Base-by-base conservation (phyloP, 805 yeast species). In the Lachancea mirantina region DNA sequence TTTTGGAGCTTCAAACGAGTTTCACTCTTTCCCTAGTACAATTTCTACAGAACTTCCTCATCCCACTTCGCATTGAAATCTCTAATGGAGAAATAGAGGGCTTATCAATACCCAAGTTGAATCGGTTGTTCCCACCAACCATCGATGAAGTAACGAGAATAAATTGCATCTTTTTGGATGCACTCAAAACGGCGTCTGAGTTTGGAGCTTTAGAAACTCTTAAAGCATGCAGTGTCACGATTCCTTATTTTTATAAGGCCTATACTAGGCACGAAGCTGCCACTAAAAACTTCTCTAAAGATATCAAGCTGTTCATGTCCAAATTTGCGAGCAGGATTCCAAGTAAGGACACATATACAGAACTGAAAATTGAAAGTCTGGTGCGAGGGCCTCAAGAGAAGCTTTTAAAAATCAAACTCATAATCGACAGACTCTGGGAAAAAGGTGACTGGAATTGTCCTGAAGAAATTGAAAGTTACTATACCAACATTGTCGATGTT, bases 221-320 rank as follows among this genome's bases (percentile, higher is more conserved):
- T 38, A 78, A 74, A 40, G 95, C 89, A 1, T 73, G 94, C 50
- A 92, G 87, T 3, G 69, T 75, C 32, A 77, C 92, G 0, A 68
- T 89, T 10, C 96, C 96, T 0, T 85, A 84, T 55, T 89, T 87
- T 54, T 89, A 84, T 61, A 84, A 87, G 50, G 95, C 96, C 0
- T 84, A 83, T 46, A 84, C 87, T 67, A 68, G 96, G 36, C 96
- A 89, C 57, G 95, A 88, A 57, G 95, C 96, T 6, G 95, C 95
- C 13, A 72, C 92, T 8, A 77, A 76, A 42, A 67, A 70, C 33
- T 84, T 84, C 45, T 60, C 68, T 11, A 44, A 59, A 11, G 67
- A 64, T 22, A 59, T 75, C 14, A 63, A 61, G 16, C 57, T 54
- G 3, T 69, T 76, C 36, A 47, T 67, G 5, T 61, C 60, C 17